Conservation (phyloP, 1,284 basidiomycete genomes). For the Cutaneotrichosporon sp. region DNA sequence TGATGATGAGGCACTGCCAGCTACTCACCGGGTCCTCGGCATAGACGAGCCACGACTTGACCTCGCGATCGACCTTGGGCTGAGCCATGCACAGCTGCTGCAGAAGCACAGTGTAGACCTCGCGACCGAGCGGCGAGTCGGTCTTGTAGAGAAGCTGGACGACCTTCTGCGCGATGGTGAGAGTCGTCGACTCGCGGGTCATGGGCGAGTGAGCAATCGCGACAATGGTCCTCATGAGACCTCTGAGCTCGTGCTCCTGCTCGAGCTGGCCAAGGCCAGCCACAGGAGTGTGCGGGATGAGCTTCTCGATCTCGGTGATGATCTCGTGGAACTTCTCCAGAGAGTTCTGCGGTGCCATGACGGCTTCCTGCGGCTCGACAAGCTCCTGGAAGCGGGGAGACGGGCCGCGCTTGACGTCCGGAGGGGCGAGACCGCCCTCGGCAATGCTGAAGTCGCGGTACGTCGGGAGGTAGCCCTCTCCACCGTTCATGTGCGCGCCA, state of each 20-base stretch:
- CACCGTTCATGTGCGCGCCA: slow-evolving; percentile 10
- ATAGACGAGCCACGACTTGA: slow-evolving; percentile 92
- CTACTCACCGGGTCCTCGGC: slow-evolving; percentile 74
- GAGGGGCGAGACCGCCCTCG: slow-evolving; percentile 23
- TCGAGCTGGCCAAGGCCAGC: slow-evolving; percentile 63
- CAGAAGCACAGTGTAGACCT: slow-evolving; percentile 83
- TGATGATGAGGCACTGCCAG: background rate
- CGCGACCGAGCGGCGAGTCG: slow-evolving; percentile 71
- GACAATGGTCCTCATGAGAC: slow-evolving; percentile 74
- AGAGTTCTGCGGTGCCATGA: slow-evolving; percentile 36
- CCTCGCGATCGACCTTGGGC: slow-evolving; percentile 91
- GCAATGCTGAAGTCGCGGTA: slow-evolving; percentile 27
- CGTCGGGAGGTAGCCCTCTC: slow-evolving; percentile 25
- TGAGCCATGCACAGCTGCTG: slow-evolving; percentile 85
- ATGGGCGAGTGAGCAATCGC: slow-evolving; percentile 69
- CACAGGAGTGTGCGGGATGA: slow-evolving; percentile 63
- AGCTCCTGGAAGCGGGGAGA: slow-evolving; percentile 31
- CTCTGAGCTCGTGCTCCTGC: slow-evolving; percentile 77
- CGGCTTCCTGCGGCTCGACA: slow-evolving; percentile 21
- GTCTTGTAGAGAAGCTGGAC: slow-evolving; percentile 70
- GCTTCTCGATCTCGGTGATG: slow-evolving; percentile 72
- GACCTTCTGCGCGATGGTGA: slow-evolving; percentile 77
- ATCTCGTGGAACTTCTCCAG: slow-evolving; percentile 55
- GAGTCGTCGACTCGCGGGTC: slow-evolving; percentile 77
- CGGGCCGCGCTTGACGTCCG: slow-evolving; percentile 34